Evolutionary conservation across 2,329 filamentous ascomycete genomes (phyloP).

Genomic region (Pseudogymnoascus sp.): DNA sequence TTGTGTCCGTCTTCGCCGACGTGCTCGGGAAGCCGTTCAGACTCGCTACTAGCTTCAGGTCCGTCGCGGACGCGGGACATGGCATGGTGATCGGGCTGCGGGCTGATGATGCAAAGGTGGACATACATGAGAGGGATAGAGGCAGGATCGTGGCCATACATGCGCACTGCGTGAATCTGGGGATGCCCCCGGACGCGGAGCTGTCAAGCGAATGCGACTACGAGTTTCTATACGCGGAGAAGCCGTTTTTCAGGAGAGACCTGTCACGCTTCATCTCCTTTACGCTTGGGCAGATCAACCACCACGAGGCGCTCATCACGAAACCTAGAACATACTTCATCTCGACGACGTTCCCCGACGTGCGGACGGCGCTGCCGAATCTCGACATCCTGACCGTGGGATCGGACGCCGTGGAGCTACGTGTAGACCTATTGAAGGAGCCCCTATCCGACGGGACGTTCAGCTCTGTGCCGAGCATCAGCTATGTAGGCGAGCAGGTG

Average conservation of each 20-base stretch:
- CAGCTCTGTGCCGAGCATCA: constrained; percentile 63
- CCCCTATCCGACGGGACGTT: constrained; percentile 54
- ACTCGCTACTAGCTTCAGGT: constrained; percentile 46
- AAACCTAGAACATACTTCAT: constrained; percentile 78
- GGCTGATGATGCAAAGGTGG: constrained; percentile 46
- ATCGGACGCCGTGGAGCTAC: constrained; percentile 75
- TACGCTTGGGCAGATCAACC: constrained; percentile 68
- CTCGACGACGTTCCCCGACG: constrained; percentile 81
- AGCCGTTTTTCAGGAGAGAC: constrained; percentile 65
- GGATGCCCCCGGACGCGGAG: constrained; percentile 57
- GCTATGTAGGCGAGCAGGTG: constrained; percentile 78
- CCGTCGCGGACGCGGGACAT: constrained; percentile 45
- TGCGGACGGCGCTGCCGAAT: constrained; percentile 73
- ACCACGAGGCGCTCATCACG: constrained; percentile 67
- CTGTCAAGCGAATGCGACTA: constrained; percentile 69
- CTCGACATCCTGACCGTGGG: constrained; percentile 82
- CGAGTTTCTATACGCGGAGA: constrained; percentile 74
- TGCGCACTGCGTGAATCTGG: constrained; percentile 65
- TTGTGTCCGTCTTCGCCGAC: constrained; percentile 68
- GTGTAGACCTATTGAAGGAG: constrained; percentile 74
- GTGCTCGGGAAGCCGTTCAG: constrained; percentile 67
- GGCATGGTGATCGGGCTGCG: constrained; percentile 62
- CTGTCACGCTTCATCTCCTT: constrained; percentile 72
- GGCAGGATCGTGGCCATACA: constrained; percentile 61
- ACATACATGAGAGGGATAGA: constrained; percentile 50